Base-by-base conservation (phyloP, 768 basidiomycete species). In the Tremella yokohamensis region DNA sequence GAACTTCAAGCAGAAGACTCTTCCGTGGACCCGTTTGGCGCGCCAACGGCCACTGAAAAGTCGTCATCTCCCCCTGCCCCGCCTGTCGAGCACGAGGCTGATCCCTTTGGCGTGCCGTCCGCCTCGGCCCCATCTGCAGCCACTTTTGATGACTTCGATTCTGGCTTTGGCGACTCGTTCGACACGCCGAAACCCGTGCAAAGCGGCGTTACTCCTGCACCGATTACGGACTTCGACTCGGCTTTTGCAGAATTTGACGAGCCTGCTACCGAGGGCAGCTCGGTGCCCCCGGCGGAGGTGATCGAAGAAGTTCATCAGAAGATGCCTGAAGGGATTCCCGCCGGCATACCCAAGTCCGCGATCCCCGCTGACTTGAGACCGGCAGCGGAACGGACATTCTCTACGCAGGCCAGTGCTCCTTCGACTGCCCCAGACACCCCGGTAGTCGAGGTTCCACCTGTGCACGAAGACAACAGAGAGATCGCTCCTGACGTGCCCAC, bases 301-400 rank as follows among this genome's bases (percentile, higher is more conserved):
- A 22, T 45, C n/a, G 42, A 45, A 16, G 42, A 45, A 22, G 42
- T 15, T 18, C 42, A 52, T 40, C 37, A 56, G 22, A n/a, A n/a
- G 8, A n/a, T 79, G 81, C 8, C 49, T 16, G 57, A 54, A 15
- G 58, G 63, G 16, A 47, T 68, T 62, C 79, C 84, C 18, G 84
- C 85, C 70, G 83, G 82, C 49, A 54, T 73, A 1, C 54, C 66
- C 20, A 70, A 70, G 52, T 63, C 65, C 1, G 63, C 64, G 9
- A 18, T 66, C 4, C 61, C 73, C 0, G 19, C 61, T 6, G 64
- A 58, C 48, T 68, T 56, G 13, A 62, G 54, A 40, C 73, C 60
- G 39, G 66, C 60, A 18, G 62, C 62, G 64, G 56, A 65, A 71
- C 20, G 71, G 76, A 50, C 73, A 59, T 37, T 64, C 52, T 70